Evolutionary conservation across 345 rosid genomes (phyloP).

Genomic region (Bruguiera parviflora): DNA sequence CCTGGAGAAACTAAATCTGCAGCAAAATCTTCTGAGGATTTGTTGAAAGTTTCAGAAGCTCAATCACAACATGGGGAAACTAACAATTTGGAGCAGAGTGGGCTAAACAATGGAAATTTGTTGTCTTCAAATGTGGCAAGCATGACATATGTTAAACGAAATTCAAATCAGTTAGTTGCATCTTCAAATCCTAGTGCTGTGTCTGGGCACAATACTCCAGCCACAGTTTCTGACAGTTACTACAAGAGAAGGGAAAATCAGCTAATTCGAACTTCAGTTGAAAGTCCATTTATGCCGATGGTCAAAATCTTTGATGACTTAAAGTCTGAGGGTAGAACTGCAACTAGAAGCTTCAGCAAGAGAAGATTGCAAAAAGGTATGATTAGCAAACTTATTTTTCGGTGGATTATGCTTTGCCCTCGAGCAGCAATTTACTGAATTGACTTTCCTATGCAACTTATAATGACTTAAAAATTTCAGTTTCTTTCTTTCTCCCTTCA

Average conservation of each 20-base stretch:
- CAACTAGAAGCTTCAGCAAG: conserved; percentile 40
- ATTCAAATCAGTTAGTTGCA: conserved; percentile 84
- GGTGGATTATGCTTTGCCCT: too few relatives aligned
- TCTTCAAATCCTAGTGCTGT: conserved; percentile 39
- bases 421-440: too few relatives aligned
- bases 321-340: conserved; percentile 35
- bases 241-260: conserved; percentile 81
- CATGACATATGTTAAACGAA: conserved; percentile 63
- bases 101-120: conserved; percentile 33
- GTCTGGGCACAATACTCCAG: conserved; percentile 32
- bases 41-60: conserved; percentile 36
- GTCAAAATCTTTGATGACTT: conserved; percentile 29
- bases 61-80: conserved; percentile 36
- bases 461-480: too few relatives aligned
- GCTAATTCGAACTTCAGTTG: conserved; percentile 65
- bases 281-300: conserved; percentile 34
- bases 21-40: conserved; percentile 38
- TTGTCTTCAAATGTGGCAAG: conserved; percentile 41
- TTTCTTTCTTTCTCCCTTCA: too few relatives aligned
- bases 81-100: conserved; percentile 38
- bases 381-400: conserved; percentile 7
- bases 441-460: too few relatives aligned
- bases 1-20: conserved; percentile 36
- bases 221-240: conserved; percentile 55
- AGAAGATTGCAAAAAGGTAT: conserved; percentile 48